Evolutionary conservation across 768 basidiomycete species (phyloP), one percentile per base, ranked within the genome.

Genomic region (Roridomyces roridus): DNA sequence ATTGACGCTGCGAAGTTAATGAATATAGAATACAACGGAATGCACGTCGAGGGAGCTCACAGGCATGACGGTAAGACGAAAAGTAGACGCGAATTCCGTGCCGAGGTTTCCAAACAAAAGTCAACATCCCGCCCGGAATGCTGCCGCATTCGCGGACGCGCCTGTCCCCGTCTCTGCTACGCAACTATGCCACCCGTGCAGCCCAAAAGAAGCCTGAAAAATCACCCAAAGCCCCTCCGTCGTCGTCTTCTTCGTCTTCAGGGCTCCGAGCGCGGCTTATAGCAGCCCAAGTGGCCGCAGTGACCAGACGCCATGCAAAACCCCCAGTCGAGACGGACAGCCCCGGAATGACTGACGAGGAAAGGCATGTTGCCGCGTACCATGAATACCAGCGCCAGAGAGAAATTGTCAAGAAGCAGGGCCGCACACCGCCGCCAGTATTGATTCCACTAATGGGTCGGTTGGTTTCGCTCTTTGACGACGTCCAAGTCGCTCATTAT

Each of bases 1-100:
- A 92, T 75, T 84, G 83, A 71, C 91, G 91, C 92, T 92, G 47
- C 20, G 37, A 35, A 20, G 21, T 15, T 48, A 21, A 20, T 34
- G 41, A 51, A 15, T 43, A 28, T 25, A 40, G 18, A 54, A 25
- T 45, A 14, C 44, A 24, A 31, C 24, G 24, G 46, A 34, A 20
- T 55, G 58, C 9, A 29, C 17, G 50, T 46, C 11, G 8, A 28
- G 15, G 10, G 9, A 41, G 21, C 42, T 14, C 21, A 43, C 42
- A 43, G 42, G 6, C 42, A 43, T 43, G 42, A 21, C 24, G 42
- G 42, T 43, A 25, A 23, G 21, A 43, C 29, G 36, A 51, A 53
- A 49, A 45, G 51, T 29, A 25, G 31, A 45, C 39, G 39, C 39
- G 17, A 40, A 31, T 7, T 31, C 29, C 29, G 29, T 34, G 20